Evolutionary conservation across 2,329 filamentous ascomycete species (phyloP).

Genomic region (Diaporthe nobilis): DNA sequence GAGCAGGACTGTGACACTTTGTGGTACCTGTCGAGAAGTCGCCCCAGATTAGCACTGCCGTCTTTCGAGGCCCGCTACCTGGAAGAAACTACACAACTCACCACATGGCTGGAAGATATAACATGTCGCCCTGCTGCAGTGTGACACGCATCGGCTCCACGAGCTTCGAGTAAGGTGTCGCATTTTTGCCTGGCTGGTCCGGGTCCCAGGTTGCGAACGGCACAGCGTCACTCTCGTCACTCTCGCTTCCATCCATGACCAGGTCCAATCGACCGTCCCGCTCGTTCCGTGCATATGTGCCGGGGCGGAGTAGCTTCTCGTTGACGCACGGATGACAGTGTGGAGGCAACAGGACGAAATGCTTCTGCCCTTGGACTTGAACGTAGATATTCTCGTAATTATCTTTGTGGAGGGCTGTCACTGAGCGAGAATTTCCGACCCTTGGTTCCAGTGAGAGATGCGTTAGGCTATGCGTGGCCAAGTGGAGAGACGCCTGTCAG

Average conservation of each 20-base stretch:
- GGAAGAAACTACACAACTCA: slow-evolving; percentile 52
- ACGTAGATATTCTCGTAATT: slow-evolving; percentile 91
- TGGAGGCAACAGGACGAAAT: slow-evolving; percentile 82
- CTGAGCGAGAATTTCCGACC: slow-evolving; percentile 80
- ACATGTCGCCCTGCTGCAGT: slow-evolving; percentile 80
- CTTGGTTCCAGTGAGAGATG: slow-evolving; percentile 12
- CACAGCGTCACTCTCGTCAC: slow-evolving; percentile 54
- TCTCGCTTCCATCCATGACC: slow-evolving; percentile 52
- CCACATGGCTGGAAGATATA: slow-evolving; percentile 88
- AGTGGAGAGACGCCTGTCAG: not conserved
- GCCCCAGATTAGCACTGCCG: not conserved
- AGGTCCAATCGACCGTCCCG: slow-evolving; percentile 50
- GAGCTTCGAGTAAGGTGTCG: slow-evolving; percentile 72
- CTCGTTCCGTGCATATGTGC: slow-evolving; percentile 67
- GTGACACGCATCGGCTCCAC: slow-evolving; percentile 76
- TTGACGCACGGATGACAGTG: slow-evolving; percentile 78
- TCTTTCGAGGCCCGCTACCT: not conserved
- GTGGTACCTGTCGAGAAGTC: slow-evolving; percentile 71
- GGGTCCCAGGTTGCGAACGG: slow-evolving; percentile 85
- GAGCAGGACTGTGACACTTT: slow-evolving; percentile 82
- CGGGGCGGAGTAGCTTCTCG: slow-evolving; percentile 70
- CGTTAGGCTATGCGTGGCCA: not conserved
- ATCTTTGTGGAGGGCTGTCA: slow-evolving; percentile 84
- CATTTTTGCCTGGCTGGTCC: slow-evolving; percentile 63
- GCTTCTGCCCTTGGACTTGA: slow-evolving; percentile 79